Base-by-base conservation (phyloP, 2,329 filamentous ascomycete genomes). In the Fusarium sulawesiense region DNA sequence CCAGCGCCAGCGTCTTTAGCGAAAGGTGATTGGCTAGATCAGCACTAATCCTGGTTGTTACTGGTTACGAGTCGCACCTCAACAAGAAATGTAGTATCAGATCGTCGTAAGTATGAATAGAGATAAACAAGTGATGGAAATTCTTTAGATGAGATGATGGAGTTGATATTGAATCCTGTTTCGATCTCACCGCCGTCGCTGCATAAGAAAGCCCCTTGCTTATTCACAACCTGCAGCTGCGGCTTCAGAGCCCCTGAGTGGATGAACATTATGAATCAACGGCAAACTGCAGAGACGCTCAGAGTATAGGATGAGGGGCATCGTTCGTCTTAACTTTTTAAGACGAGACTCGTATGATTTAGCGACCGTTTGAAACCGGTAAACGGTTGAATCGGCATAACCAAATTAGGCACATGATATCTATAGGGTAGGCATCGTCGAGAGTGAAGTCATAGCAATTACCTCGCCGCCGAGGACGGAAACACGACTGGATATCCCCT, bases 1-100 rank as follows among this genome's bases (percentile, higher is more conserved):
- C 67, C 67, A 70, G 63, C 61, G 51, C 62, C 62, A 46, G 67
- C 47, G 67, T 57, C 48, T 54, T 42, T 51, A 20, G 30, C 20
- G 21, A 4, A 10, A 16, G 13, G 29, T 60, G 59, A 68, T 70
- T 70, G 68, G 68, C 34, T n/a, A 20, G 60, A 54, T 59, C 13
- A 11, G 7, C 40, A 27, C 21, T 48, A 34, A 63, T 67, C 59
- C 66, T 54, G 44, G 65, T 20, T 51, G 41, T 60, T 53, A 20
- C 21, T 25, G 42, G 21, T 44, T 20, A 45, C 56, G 25, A 54
- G 53, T 21, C 49, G 34, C 30, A 37, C 18, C 48, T 42, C n/a
- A 49, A 34, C 23, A 41, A 29, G 23, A 40, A 27, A 56, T 47
- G 18, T 13, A 40, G 10, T 41, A 30, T 21, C 30, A 25, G 16